Evolutionary conservation across 1,284 basidiomycete species (phyloP).

Genomic region (Marasmius tenuissimus): DNA sequence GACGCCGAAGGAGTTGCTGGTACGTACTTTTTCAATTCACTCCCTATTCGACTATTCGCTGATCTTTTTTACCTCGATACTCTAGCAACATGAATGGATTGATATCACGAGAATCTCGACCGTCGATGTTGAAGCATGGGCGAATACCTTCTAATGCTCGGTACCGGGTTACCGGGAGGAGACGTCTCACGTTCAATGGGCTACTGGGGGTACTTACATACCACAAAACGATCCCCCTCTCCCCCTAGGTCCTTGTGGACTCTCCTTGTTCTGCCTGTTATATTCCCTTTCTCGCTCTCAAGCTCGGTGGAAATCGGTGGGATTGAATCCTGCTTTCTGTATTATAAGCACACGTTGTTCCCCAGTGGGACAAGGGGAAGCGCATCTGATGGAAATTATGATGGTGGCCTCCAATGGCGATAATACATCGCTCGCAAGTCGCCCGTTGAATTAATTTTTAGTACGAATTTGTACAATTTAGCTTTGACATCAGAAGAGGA

Average conservation of each 20-base stretch:
- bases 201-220: neutral
- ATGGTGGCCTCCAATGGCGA: constrained; percentile 1
- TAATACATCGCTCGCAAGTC: neutral
- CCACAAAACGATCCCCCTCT: neutral
- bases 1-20: constrained; percentile 83
- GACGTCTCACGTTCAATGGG: neutral
- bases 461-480: neutral
- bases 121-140: constrained; percentile 65
- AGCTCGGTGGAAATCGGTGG: constrained; percentile 1
- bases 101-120: constrained; percentile 44
- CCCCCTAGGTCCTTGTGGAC: neutral
- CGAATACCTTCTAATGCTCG: constrained; percentile 48
- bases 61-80: neutral
- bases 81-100: constrained; percentile 62
- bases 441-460: neutral
- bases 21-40: constrained; percentile 33
- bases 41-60: constrained; percentile 3
- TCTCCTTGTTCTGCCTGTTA: neutral
- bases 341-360: neutral
- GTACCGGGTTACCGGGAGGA: neutral
- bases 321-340: neutral
- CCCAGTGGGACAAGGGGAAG: neutral
- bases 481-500: constrained; percentile 2
- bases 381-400: neutral
- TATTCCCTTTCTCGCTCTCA: neutral